Conservation (phyloP, 371 early-diverging fungal species). For the Mortierella sp. region DNA sequence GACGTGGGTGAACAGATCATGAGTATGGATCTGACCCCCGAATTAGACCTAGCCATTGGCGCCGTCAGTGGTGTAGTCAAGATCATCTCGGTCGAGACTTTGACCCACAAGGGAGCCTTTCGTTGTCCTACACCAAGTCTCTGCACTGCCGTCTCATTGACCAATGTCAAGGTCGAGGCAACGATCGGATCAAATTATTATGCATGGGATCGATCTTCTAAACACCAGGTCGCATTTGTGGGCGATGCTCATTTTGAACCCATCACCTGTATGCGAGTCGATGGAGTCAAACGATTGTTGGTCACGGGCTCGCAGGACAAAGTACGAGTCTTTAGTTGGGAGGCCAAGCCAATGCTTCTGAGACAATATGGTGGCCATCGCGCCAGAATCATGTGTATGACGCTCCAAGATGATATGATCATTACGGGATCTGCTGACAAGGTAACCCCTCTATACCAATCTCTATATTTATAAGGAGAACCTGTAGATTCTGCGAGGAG, state of each 20-base stretch:
- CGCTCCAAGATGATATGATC: constrained; percentile 43
- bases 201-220: constrained; percentile 37
- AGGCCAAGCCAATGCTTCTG: constrained; percentile 40
- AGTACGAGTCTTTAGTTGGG: constrained; percentile 46
- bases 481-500: no score
- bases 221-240: constrained; percentile 24
- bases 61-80: constrained; percentile 46
- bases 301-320: constrained; percentile 45
- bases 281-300: constrained; percentile 23
- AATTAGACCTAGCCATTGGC: constrained; percentile 37
- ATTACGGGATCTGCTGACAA: constrained; percentile 48
- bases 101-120: constrained; percentile 27
- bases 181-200: constrained; percentile 39
- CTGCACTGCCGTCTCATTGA: constrained; percentile 36
- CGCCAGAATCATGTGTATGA: constrained; percentile 36
- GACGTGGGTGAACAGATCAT: constrained; percentile 45
- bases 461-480: no score
- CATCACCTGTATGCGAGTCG: constrained; percentile 45
- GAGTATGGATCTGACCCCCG: constrained; percentile 36
- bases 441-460: constrained; percentile 6
- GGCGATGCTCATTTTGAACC: constrained; percentile 30
- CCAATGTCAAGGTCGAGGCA: constrained; percentile 25
- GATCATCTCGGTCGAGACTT: constrained; percentile 34
- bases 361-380: constrained; percentile 38
- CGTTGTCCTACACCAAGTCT: constrained; percentile 12